Conservation (phyloP, 106 monocot species). For the Apostasia shenzhenica region DNA sequence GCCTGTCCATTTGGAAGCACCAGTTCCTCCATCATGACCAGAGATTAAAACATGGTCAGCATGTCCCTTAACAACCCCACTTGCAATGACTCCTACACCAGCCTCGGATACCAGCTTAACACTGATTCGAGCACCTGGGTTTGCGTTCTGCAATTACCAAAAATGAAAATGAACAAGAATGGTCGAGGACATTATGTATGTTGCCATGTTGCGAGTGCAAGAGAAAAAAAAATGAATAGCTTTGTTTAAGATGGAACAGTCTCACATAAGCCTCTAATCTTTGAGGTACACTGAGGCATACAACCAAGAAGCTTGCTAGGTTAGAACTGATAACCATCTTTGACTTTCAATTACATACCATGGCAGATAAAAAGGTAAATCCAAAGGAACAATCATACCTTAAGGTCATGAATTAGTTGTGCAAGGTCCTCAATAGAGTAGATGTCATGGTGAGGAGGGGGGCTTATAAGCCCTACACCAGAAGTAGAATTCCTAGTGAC, state of each 20-base stretch:
- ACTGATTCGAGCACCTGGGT: conserved; percentile 90
- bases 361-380: background rate
- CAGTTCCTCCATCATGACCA: conserved; percentile 98
- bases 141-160: conserved; percentile 57
- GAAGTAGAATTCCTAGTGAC: conserved; percentile 96
- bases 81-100: conserved; percentile 99
- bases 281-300: too few relatives aligned
- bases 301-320: too few relatives aligned
- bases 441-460: conserved; percentile 98
- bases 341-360: background rate
- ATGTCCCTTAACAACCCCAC: conserved; percentile 98
- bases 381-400: conserved; percentile 35
- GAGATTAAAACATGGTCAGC: conserved; percentile 99
- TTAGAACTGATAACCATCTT: background rate
- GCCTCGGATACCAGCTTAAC: conserved; percentile 97
- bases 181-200: background rate
- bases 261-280: too few relatives aligned
- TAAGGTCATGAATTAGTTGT: conserved; percentile 95
- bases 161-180: conserved; percentile 4
- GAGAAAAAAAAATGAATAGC: too few relatives aligned
- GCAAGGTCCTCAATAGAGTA: conserved; percentile 99
- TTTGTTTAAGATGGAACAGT: too few relatives aligned
- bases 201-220: too few relatives aligned
- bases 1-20: conserved; percentile 98
- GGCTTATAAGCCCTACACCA: conserved; percentile 96